These are phyloP conservation scores for Penicillium taxi DNA, from an alignment of 495 filamentous ascomycete genomes.

Conservation along the genomic window DNA sequence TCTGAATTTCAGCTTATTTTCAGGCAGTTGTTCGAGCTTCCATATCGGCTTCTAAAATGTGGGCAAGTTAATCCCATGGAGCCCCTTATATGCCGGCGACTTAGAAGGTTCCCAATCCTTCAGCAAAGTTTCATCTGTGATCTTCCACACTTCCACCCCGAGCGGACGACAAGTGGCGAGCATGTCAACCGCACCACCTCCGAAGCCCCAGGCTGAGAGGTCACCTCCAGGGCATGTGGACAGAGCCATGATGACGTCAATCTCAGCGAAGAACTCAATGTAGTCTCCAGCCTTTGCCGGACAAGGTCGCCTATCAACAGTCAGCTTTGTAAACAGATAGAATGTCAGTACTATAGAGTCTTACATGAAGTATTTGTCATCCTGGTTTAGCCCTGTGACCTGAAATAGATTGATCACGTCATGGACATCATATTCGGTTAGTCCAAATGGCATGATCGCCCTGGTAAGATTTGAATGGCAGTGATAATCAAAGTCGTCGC, in stretches of 20 bases:
- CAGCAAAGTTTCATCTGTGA: conserved; percentile 44
- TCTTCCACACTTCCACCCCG: conserved; percentile 58
- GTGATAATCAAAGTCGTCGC: conserved; percentile 64
- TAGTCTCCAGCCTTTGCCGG: conserved; percentile 58
- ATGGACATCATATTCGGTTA: conserved; percentile 67
- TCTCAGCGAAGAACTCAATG: conserved; percentile 72
- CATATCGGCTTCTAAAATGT: too few relatives aligned
- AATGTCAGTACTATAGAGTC: too few relatives aligned
- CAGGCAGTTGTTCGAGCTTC: too few relatives aligned
- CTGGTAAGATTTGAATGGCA: conserved; percentile 76
- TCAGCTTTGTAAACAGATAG: too few relatives aligned
- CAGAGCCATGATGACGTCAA: conserved; percentile 65
- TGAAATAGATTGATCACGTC: conserved; percentile 80
- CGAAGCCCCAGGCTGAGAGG: conserved; percentile 69
- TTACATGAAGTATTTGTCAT: conserved; percentile 73
- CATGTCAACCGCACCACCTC: conserved; percentile 58
- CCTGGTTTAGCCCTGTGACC: conserved; percentile 62
- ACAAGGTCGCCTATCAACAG: too few relatives aligned
- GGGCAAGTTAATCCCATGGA: conserved; percentile 58
- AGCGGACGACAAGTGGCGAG: conserved; percentile 64
- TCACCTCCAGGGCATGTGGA: conserved; percentile 58
- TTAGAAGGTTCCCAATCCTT: conserved; percentile 54
- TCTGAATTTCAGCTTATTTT: too few relatives aligned
- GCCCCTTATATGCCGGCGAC: conserved; percentile 51
- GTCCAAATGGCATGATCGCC: conserved; percentile 56